Evolutionary conservation across 257 asterid genomes (phyloP), one percentile per base, ranked within the genome.

Genomic region (Nemophila menziesii): DNA sequence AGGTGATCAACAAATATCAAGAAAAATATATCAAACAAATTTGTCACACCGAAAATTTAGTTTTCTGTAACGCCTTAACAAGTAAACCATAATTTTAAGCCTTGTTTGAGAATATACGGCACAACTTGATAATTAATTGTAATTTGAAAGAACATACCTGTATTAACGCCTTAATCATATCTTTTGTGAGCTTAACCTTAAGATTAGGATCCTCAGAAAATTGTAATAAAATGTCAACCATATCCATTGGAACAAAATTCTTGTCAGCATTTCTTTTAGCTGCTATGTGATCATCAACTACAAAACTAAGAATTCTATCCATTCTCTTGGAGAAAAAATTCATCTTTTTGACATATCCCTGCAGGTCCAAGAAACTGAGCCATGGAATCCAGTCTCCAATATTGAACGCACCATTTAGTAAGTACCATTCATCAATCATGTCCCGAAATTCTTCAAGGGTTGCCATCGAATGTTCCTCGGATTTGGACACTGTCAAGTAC

Each of bases 301-400:
- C 79, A 12, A 54, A 62, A 57, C 71, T 79, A 63, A 68, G 7
- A 37, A 71, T 65, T 63, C 60, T 22, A 20, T 75, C 84, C 5
- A 71, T 64, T 22, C 71, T 75, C 72, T 58, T 71, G 54, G 77
- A 62, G 49, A 71, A 67, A 1, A n/a, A 27, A 58, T 75, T 75
- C 84, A 75, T 75, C 71, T 79, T 64, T 71, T 62, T 75, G 17
- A 75, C 72, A 16, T 75, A 75, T 67, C 84, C 84, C 61, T 75
- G 84, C 64, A 75, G 13, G 49, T 75, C 84, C 60, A 75, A 5
- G 34, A 67, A 68, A 24, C 63, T 53, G 15, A 75, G 3, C 3
- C 21, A 71, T 18, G 84, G 84, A 1, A 75, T 75, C 60, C 62
- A 13, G 46, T 75, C 84, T 5, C 84, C 84, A 0, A 75, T 42